Conservation (phyloP, 306 rosid species). For the Vicia sativa region DNA sequence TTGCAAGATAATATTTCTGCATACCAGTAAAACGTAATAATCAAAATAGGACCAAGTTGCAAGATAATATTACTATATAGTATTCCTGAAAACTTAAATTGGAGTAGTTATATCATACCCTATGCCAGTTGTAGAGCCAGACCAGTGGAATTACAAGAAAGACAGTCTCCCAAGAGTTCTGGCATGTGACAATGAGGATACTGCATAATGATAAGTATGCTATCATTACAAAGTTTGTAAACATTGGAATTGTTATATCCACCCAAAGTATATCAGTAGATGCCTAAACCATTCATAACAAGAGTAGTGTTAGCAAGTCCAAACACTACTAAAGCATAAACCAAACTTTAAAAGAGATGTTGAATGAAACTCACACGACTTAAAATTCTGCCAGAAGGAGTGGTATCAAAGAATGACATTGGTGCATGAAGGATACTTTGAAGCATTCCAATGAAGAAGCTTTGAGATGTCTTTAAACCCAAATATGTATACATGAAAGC, state of each 20-base stretch:
- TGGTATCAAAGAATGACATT: constrained; percentile 91
- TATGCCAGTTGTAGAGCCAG: constrained; percentile 77
- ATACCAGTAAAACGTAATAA: constrained; percentile 30
- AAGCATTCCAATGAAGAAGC: constrained; percentile 67
- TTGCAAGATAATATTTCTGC: constrained; percentile 73
- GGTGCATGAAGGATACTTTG: constrained; percentile 78
- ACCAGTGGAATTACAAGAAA: constrained; percentile 75
- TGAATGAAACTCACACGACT: constrained; percentile 68
- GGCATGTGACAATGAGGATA: constrained; percentile 63
- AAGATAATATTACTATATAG: no score
- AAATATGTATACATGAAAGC: constrained; percentile 46
- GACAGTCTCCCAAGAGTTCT: constrained; percentile 74
- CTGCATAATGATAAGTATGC: constrained; percentile 56
- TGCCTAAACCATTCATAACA: constrained; percentile 53
- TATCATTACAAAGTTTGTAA: constrained; percentile 41
- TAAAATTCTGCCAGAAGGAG: constrained; percentile 88
- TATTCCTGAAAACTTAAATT: no score
- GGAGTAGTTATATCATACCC: constrained; percentile 58
- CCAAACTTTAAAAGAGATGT: no score
- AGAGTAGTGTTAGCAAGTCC: constrained; percentile 9
- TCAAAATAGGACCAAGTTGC: not conserved
- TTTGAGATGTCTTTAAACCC: constrained; percentile 78
- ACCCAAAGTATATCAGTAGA: constrained; percentile 78
- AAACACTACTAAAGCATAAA: not conserved
- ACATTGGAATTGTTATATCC: constrained; percentile 68